Evolutionary conservation across 2,329 filamentous ascomycete genomes (phyloP), one percentile per base, ranked within the genome.

Genomic region (Claviceps capensis): DNA sequence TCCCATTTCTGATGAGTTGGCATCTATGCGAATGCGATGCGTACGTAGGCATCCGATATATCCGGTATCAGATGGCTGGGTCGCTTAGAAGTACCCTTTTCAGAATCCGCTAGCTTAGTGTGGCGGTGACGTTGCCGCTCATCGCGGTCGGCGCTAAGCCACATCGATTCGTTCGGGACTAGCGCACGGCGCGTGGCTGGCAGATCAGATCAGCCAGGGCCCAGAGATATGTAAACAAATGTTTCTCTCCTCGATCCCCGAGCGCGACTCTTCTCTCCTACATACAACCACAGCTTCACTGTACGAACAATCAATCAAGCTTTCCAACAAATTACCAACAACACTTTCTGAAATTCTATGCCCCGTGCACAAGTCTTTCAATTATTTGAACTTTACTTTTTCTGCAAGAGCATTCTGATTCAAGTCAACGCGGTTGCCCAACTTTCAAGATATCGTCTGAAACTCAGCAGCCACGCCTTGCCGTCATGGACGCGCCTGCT

Each of bases 401-500:
- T 52, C 13, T 17, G 37, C 47, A 52, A 44, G 40, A 50, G 46
- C 44, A 34, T 19, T 23, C 48, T 49, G 45, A 34, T 9, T 23
- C 19, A 42, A 47, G 23, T 26, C 50, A 49, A 52, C 53, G 53
- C 53, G 47, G 43, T 47, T 52, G 47, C 50, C 53, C 50, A 5
- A 36, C 36, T 52, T 49, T 50, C 49, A 38, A 46, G 47, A 43
- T 47, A 49, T 34, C 40, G 44, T 47, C 48, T 54, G 46, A 34
- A 44, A 26, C 36, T 37, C 50, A 50, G 50, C 53, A 52, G 26
- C 46, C 53, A 45, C 50, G 44, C 36, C 34, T 49, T 46, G 49
- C 36, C 47, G 51, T 51, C 49, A 58, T 58, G 57, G 55, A 57
- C 56, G 54, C 36, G 43, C 52, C 48, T 44, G 43, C 54, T 48